Percentiles rank a stretch among this genome's conserved stretches.
Conservation (phyloP, 139 green algal species). For the Zygnema cylindricum region DNA sequence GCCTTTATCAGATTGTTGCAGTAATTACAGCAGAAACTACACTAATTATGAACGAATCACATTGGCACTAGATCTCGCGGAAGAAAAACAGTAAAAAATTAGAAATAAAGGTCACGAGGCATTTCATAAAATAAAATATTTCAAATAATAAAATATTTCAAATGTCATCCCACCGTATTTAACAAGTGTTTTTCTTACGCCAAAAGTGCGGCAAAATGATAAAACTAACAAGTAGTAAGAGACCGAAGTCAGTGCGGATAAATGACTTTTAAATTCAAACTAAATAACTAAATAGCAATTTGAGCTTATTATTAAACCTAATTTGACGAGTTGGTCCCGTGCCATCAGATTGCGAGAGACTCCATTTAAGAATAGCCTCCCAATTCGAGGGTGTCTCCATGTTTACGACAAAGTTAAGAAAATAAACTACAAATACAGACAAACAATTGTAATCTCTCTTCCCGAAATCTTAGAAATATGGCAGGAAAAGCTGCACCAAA, state of each 20-base stretch:
- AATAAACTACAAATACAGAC: too few species aligned
- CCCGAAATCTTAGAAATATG: too few species aligned
- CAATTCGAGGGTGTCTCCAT: too few species aligned
- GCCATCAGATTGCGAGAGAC: constrained; percentile 36
- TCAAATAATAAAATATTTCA: background rate
- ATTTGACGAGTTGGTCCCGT: constrained; percentile 5
- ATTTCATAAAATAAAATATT: constrained; percentile 1
- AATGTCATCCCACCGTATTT: constrained; percentile 2
- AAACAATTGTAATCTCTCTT: too few species aligned
- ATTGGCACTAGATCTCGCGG: background rate
- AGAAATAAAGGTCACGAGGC: background rate
- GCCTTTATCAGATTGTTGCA: too few species aligned
- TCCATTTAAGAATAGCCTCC: constrained; percentile 47
- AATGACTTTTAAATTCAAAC: too few species aligned
- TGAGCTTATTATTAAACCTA: too few species aligned
- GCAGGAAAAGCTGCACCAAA: too few species aligned
- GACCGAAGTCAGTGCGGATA: background rate
- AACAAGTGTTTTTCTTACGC: too few species aligned
- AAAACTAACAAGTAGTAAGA: background rate
- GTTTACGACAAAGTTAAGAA: too few species aligned
- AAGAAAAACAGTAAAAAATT: background rate
- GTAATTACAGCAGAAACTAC: background rate
- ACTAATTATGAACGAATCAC: background rate
- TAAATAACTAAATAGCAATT: too few species aligned
- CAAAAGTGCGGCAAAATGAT: too few species aligned